phyloP scores from a whole-genome alignment of 2,329 filamentous ascomycete genomes.

The Hymenoscyphus fraxineus region DNA sequence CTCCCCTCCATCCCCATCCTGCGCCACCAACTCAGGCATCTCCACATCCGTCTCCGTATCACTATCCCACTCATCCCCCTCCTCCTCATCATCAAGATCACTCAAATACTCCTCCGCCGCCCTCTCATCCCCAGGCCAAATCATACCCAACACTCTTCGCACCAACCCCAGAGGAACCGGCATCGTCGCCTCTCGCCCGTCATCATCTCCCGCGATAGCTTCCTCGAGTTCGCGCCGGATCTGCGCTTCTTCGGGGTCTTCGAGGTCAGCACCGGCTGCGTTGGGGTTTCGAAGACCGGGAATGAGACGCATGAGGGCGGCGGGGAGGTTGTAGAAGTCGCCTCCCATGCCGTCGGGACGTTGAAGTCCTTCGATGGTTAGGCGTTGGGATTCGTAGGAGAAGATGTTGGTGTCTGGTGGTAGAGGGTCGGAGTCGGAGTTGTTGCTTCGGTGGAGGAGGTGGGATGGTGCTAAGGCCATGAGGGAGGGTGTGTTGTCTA shows the following conservation, averaged over 20 bases:
- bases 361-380: constrained; percentile 12
- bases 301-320: constrained; percentile 27
- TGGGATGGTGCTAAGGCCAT: constrained; percentile 32
- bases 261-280: neutral
- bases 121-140: constrained; percentile 17
- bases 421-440: constrained; percentile 35
- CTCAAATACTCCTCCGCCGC: neutral
- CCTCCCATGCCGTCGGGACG: constrained; percentile 5
- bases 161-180: constrained; percentile 16
- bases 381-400: constrained; percentile 28
- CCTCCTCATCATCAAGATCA: constrained; percentile 7
- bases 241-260: constrained; percentile 6
- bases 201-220: constrained; percentile 10
- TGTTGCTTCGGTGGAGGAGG: constrained; percentile 32
- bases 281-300: constrained; percentile 10
- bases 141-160: constrained; percentile 22
- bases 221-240: constrained; percentile 10
- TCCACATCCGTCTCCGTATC: constrained; percentile 20
- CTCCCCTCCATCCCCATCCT: constrained; percentile 2
- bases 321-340: constrained; percentile 27
- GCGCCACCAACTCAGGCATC: constrained; percentile 16
- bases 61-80: constrained; percentile 9
- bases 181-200: constrained; percentile 10
- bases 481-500: constrained; percentile 33
- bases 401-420: constrained; percentile 33